Evolutionary conservation across 225 moss, liverwort and hornwort genomes (phyloP), one percentile per base, ranked within the genome.

Genomic region (Antitrichia curtipendula): DNA sequence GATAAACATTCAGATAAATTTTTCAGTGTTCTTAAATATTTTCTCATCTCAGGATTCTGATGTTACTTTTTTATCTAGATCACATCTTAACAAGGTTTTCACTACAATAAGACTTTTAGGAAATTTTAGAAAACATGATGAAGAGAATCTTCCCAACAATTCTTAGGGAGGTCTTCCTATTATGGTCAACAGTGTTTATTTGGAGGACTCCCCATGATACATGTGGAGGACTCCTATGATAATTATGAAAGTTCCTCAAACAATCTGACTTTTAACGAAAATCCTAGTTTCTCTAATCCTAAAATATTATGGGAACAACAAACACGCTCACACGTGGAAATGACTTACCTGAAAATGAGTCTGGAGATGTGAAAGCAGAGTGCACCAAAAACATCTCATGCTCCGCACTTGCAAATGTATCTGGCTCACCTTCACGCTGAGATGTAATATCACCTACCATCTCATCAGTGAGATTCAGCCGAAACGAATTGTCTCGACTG

Each of bases 311-410:
- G 24, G 27, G 72, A 86, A 73, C 60, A 89, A 84, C n/a, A 68
- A 73, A 79, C 61, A 86, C 78, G 41, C 71, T 84, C 32, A 81
- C 49, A 25, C 8, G 54, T 10, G 74, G 80, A 40, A 43, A 81
- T 52, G 57, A 84, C 90, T 88, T 53, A 93, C 91, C 94, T 90
- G 88, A 82, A 88, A 85, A 82, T 36, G 92, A 91, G 80, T 77
- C 88, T 82, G 95, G 88, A 91, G 95, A 89, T 86, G 94, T 66
- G 86, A 94, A 94, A 72, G 93, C 93, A 45, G 97, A 94, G 86
- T 95, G 95, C 40, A 92, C 91, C 80, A 95, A 92, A n/a, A 96
- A 89, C 86, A 95, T 94, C 87, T 97, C 97, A 83, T 93, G 93
- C 87, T 96, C 96, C 25, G 93, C 86, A 89, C 95, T 93, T 43